These are phyloP conservation scores for Phytopythium vexans DNA, from an alignment of 352 stramenopile species.

Conservation along the genomic window DNA sequence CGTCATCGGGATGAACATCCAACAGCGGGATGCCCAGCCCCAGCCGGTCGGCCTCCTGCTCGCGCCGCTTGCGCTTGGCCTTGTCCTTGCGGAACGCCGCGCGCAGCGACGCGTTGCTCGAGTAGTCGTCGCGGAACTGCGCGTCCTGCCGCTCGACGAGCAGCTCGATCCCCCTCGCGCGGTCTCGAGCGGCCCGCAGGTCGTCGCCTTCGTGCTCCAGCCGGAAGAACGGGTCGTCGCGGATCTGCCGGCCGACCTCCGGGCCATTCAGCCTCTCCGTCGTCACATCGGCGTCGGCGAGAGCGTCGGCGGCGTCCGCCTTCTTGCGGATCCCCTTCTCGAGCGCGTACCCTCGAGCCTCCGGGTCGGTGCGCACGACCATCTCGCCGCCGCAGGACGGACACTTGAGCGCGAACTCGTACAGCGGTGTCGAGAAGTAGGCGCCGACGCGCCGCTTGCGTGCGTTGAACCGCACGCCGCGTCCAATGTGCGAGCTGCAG, in stretches of 20 bases:
- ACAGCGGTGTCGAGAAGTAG: conserved; percentile 92
- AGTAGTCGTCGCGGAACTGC: conserved; percentile 70
- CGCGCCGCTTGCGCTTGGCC: conserved; percentile 36
- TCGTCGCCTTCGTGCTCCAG: conserved; percentile 82
- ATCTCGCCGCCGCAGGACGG: conserved; percentile 84
- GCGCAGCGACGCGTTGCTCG: conserved; percentile 54
- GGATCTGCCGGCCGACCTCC: conserved; percentile 32
- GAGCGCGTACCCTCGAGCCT: conserved; percentile 87
- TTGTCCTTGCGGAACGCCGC: conserved; percentile 58
- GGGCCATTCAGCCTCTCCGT: conserved; percentile 62
- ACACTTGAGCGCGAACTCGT: conserved; percentile 95
- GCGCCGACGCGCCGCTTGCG: conserved; percentile 89
- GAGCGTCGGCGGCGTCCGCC: conserved; percentile 27
- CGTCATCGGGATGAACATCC: conserved; percentile 52
- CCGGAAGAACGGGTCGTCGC: conserved; percentile 64
- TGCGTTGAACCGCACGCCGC: conserved; percentile 95
- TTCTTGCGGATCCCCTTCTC: conserved; percentile 89
- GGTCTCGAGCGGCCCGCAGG: conserved; percentile 39
- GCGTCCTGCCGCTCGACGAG: conserved; percentile 59
- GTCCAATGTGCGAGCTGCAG: conserved; percentile 66
- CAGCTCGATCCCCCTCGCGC: conserved; percentile 39
- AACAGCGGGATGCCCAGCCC: conserved; percentile 60
- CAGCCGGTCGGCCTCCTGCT: conserved; percentile 34
- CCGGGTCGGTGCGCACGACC: conserved; percentile 95
- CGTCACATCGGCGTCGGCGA: conserved; percentile 31